Evolutionary conservation across 2,329 filamentous ascomycete genomes (phyloP), one percentile per base, ranked within the genome.

Genomic region (Chaetothyriales sp.): DNA sequence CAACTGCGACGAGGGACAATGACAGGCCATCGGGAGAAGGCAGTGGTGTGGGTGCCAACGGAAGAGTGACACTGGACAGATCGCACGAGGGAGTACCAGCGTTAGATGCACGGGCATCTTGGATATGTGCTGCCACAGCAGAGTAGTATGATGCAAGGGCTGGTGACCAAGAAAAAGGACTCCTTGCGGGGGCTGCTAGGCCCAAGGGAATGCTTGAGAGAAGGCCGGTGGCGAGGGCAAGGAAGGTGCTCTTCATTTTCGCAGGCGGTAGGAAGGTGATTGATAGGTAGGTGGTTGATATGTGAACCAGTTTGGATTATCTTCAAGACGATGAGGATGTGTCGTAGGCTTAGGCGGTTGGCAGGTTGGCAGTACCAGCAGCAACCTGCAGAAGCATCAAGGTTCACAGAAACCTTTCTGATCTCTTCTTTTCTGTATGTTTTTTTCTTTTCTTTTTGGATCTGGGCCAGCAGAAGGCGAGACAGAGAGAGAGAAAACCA

Each of bases 1-100:
- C 90, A 55, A 95, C 73, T 63, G 84, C 86, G 50, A 95, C 83
- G 67, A 93, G 86, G 63, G 79, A 76, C 48, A 93, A 73, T 2
- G 64, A 70, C 26, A 86, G 71, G 51, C 81, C 84, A 0, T 78
- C 69, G 12, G 80, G 79, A 6, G 72, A 56, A 12, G 83, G 80
- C 5, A 94, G 74, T 5, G 72, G 72, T 45, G 79, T 72, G 56
- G 73, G 78, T 73, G 65, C 56, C 18, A 56, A 43, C 4, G 70
- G 69, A 53, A 68, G 61, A 4, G 53, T 46, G 26, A 63, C 62
- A 15, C 59, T 61, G 54, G 64, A 65, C 18, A 62, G 52, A 52
- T 71, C 64, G 57, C 65, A 69, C 18, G 58, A 53, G 22, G 59
- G 25, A 46, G 55, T 49, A 48, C 53, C 54, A 19, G 55, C 53